phyloP scores from a whole-genome alignment of 176 grass and related monocot species.

The Carex parvula region DNA sequence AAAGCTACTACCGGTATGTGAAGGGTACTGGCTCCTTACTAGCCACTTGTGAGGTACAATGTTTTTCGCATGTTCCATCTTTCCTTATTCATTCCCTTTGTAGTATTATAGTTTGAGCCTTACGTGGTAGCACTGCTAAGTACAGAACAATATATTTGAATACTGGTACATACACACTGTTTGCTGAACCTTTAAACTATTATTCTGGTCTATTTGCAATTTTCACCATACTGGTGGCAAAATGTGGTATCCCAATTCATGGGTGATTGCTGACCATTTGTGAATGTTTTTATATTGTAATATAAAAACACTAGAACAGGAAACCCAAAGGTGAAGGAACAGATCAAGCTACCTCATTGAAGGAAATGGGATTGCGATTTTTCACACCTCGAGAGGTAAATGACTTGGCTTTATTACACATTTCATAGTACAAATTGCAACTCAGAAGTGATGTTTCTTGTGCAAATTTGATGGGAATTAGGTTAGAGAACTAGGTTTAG shows the following conservation, averaged over 20 bases:
- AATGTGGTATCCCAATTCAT: background rate
- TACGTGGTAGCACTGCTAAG: background rate
- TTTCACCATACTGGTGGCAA: background rate
- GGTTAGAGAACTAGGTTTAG: background rate
- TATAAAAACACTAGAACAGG: too few relatives aligned
- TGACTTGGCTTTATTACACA: too few relatives aligned
- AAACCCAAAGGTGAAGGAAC: background rate
- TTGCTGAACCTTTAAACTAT: constrained; percentile 17
- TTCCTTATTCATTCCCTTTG: background rate
- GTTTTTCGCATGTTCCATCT: constrained; percentile 19
- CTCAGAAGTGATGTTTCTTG: too few relatives aligned
- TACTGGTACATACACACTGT: background rate
- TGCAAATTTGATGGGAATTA: background rate
- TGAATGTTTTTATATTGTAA: background rate
- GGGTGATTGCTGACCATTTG: constrained; percentile 1
- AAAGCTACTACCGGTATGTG: constrained; percentile 92
- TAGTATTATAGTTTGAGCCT: background rate
- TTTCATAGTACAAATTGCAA: too few relatives aligned
- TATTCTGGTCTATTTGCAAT: background rate
- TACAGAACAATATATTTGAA: background rate
- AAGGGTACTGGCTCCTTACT: constrained; percentile 91
- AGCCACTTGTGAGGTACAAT: constrained; percentile 57
- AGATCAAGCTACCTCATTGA: too few relatives aligned
- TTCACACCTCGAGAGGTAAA: too few relatives aligned
- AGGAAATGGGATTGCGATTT: too few relatives aligned